Evolutionary conservation across 1,284 basidiomycete genomes (phyloP).

Genomic region (Ganoderma resinaceum): DNA sequence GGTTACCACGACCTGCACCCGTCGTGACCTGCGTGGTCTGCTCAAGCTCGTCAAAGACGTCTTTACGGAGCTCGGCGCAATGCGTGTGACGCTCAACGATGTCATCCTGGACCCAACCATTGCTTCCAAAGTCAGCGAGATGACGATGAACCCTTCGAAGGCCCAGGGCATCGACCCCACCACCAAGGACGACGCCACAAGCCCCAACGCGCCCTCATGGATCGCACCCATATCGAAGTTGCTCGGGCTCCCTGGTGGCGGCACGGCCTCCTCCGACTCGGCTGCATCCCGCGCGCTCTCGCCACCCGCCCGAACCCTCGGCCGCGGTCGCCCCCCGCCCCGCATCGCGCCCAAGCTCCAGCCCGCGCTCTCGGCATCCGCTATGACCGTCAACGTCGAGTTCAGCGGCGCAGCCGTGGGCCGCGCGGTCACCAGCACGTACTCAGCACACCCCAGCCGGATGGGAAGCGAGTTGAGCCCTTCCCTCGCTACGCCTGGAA

Average conservation of each 20-base stretch:
- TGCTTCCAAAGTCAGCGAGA: constrained; percentile 76
- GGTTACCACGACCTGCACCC: constrained; percentile 66
- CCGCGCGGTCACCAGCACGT: constrained; percentile 71
- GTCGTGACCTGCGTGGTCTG: constrained; percentile 85
- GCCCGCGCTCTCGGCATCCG: constrained; percentile 83
- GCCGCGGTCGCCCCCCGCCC: constrained; percentile 38
- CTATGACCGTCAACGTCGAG: constrained; percentile 93
- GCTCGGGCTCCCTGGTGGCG: constrained; percentile 51
- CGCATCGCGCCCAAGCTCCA: constrained; percentile 76
- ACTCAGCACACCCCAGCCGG: constrained; percentile 44
- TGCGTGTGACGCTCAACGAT: constrained; percentile 89
- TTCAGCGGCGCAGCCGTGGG: constrained; percentile 83
- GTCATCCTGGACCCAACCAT: constrained; percentile 87
- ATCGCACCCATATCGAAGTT: constrained; percentile 85
- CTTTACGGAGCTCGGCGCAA: constrained; percentile 83
- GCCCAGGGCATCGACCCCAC: constrained; percentile 47
- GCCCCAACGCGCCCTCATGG: constrained; percentile 61
- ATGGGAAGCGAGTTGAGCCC: constrained; percentile 22
- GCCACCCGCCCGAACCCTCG: constrained; percentile 38
- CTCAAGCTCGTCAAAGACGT: constrained; percentile 89
- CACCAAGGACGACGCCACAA: constrained; percentile 39
- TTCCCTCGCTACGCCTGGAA: constrained; percentile 19
- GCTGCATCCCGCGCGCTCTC: constrained; percentile 37
- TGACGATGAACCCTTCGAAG: constrained; percentile 70
- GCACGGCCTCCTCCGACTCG: constrained; percentile 23